These are phyloP conservation scores for Mariannaea sp. DNA, from an alignment of 2,329 filamentous ascomycete genomes.

Conservation along the genomic window DNA sequence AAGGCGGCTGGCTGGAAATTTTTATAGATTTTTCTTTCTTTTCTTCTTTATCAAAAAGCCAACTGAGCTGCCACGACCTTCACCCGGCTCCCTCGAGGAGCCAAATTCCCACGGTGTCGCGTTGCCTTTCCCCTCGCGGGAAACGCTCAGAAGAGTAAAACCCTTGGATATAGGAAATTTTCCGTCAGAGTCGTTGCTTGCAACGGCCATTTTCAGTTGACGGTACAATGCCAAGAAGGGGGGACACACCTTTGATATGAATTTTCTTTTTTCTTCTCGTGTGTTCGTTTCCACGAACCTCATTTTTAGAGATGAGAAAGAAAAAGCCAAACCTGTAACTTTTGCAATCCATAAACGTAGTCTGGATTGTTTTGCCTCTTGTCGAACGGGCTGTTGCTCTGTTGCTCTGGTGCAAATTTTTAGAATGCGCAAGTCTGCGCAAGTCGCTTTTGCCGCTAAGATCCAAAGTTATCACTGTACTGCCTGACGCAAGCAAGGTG, in stretches of 20 bases:
- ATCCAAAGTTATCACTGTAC: too few relatives aligned
- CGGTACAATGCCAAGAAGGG: conserved; percentile 65
- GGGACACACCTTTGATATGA: conserved; percentile 53
- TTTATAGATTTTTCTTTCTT: conserved; percentile 44
- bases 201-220: conserved; percentile 47
- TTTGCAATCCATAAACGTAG: too few relatives aligned
- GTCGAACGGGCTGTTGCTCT: too few relatives aligned
- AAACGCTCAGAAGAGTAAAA: conserved; percentile 62
- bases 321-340: too few relatives aligned
- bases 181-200: conserved; percentile 49
- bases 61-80: conserved; percentile 67
- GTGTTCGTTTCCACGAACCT: too few relatives aligned
- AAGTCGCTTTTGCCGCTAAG: too few relatives aligned
- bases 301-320: too few relatives aligned
- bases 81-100: conserved; percentile 47
- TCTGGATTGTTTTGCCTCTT: too few relatives aligned
- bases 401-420: too few relatives aligned
- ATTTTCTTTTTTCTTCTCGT: too few relatives aligned
- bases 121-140: conserved; percentile 61
- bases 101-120: conserved; percentile 59
- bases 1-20: conserved; percentile 13
- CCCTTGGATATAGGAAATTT: conserved; percentile 69
- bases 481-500: too few relatives aligned
- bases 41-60: conserved; percentile 66
- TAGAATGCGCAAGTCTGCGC: too few relatives aligned